These are phyloP conservation scores for Klebsormidium nitens DNA, from an alignment of 139 green algal species.

Conservation along the genomic window DNA sequence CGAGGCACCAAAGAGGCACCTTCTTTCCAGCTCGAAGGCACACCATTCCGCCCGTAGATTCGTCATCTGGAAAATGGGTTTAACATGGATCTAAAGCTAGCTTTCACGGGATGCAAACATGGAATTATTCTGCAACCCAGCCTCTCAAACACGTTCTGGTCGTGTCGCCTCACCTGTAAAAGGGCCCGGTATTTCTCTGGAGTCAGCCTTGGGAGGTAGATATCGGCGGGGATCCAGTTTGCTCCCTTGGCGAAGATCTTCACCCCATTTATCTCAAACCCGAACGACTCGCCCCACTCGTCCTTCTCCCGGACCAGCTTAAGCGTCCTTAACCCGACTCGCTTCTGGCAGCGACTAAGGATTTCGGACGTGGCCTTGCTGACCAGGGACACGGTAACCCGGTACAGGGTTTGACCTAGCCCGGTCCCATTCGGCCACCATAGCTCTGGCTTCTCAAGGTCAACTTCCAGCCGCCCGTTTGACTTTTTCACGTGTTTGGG, in stretches of 20 bases:
- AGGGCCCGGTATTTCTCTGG: not conserved
- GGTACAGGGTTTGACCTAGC: not conserved
- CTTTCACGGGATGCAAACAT: no score
- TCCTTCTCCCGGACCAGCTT: conserved; percentile 8
- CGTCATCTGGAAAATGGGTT: no score
- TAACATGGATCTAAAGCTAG: no score
- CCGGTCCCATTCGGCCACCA: not conserved
- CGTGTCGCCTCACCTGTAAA: no score
- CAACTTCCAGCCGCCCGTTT: not conserved
- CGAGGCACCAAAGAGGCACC: no score
- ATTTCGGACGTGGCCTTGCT: not conserved
- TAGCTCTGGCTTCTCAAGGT: not conserved
- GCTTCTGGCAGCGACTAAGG: not conserved
- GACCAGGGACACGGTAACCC: not conserved
- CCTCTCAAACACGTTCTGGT: no score
- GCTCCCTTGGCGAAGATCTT: not conserved
- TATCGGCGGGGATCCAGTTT: conserved; percentile 1
- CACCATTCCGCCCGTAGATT: no score
- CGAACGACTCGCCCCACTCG: not conserved
- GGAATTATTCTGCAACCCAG: no score
- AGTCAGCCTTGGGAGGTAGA: not conserved
- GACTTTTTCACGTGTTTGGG: no score
- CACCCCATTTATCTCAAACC: not conserved
- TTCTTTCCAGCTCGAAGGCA: no score
- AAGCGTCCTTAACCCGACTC: not conserved